Conservation (phyloP, 1,284 basidiomycete genomes). For the Apiotrichum siamense region DNA sequence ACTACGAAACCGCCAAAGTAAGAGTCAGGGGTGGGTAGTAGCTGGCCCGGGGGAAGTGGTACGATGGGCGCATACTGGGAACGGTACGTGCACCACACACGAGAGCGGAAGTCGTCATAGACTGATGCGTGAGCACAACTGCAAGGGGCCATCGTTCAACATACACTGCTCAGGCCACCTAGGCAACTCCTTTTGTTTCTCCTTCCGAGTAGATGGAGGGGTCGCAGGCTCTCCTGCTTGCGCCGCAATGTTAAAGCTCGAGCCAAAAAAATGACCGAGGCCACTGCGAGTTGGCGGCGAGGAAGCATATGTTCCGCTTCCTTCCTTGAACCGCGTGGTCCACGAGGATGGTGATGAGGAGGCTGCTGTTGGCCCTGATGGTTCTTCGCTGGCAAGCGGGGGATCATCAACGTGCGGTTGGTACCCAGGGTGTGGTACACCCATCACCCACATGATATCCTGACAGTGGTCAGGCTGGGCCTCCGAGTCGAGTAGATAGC, state of each 20-base stretch:
- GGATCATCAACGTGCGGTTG: constrained; percentile 23
- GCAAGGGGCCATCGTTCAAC: constrained; percentile 20
- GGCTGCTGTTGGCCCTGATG: not conserved
- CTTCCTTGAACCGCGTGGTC: constrained; percentile 8
- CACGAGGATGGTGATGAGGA: constrained; percentile 9
- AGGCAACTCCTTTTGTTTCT: constrained; percentile 28
- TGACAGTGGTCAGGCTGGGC: constrained; percentile 65
- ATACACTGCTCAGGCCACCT: constrained; percentile 46
- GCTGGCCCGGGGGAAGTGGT: constrained; percentile 48
- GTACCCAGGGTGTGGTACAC: constrained; percentile 60
- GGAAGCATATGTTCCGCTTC: constrained; percentile 1
- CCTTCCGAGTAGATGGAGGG: constrained; percentile 18
- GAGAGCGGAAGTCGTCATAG: constrained; percentile 80
- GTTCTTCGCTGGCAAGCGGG: not conserved
- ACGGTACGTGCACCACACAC: constrained; percentile 90
- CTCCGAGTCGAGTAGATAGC: constrained; percentile 77
- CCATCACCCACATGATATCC: constrained; percentile 77
- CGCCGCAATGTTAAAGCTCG: constrained; percentile 14
- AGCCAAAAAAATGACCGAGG: constrained; percentile 42
- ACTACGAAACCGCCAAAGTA: constrained; percentile 52
- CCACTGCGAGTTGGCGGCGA: constrained; percentile 21
- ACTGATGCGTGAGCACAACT: constrained; percentile 54
- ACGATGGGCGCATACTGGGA: constrained; percentile 77
- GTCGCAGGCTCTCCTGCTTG: constrained; percentile 5
- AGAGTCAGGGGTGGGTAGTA: constrained; percentile 35